Percentiles rank a stretch among this genome's conserved stretches.
Evolutionary conservation across 140 eudicot species (phyloP).

Genomic region (Flaveria floridana): DNA sequence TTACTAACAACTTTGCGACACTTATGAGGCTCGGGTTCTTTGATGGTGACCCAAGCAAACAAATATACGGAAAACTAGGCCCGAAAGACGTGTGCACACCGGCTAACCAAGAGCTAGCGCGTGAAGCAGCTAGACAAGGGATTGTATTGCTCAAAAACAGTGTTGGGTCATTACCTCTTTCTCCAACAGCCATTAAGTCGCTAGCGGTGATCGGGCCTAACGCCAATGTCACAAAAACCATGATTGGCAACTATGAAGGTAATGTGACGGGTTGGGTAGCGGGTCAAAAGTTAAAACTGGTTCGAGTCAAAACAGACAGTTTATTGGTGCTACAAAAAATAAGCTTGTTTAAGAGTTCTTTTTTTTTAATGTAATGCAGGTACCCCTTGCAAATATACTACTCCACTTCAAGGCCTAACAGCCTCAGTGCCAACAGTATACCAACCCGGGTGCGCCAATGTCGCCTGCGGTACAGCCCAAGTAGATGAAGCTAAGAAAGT

Average conservation of each 20-base stretch:
- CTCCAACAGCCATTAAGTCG: conserved; percentile 64
- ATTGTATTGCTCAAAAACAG: conserved; percentile 80
- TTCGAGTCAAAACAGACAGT: neutral
- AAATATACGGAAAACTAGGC: conserved; percentile 68
- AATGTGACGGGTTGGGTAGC: neutral
- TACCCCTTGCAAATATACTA: conserved; percentile 68
- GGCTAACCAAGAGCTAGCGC: conserved; percentile 73
- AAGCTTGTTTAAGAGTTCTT: neutral
- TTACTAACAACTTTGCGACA: conserved; percentile 73
- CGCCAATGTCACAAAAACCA: conserved; percentile 75
- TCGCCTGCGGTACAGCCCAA: conserved; percentile 55
- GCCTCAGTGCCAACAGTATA: conserved; percentile 49
- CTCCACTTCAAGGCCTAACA: conserved; percentile 77
- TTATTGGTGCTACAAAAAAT: neutral
- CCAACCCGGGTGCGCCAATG: conserved; percentile 65
- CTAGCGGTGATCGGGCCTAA: conserved; percentile 95
- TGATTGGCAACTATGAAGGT: conserved; percentile 96
- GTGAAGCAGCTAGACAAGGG: conserved; percentile 94
- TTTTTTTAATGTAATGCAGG: conserved; percentile 41
- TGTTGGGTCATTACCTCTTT: conserved; percentile 66
- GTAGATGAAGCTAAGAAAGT: conserved; percentile 54
- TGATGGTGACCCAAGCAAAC: conserved; percentile 78
- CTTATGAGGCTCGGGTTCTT: conserved; percentile 93
- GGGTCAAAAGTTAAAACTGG: neutral
- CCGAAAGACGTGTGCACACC: conserved; percentile 87